phyloP scores from a whole-genome alignment of 2,329 filamentous ascomycete species.

The Penicillium sp. region DNA sequence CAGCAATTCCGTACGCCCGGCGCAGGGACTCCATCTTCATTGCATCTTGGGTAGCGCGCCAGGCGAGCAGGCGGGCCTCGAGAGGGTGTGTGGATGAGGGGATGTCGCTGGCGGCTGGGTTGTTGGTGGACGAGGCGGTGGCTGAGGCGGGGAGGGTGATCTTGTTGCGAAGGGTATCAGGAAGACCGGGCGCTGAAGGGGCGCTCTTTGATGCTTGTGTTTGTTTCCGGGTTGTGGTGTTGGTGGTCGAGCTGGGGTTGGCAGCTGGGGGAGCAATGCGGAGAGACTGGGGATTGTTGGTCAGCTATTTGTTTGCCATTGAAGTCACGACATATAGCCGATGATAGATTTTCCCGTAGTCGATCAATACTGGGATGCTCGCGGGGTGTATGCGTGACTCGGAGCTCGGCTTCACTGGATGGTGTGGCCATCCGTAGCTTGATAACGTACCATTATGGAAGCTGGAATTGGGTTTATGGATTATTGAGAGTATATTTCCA shows the following conservation, averaged over 20 bases:
- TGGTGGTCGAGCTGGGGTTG: slow-evolving; percentile 61
- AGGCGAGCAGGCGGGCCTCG: slow-evolving; percentile 79
- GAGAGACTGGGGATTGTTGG: slow-evolving; percentile 61
- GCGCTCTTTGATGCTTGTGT: slow-evolving; percentile 58
- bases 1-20: slow-evolving; percentile 82
- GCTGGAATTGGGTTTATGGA: slow-evolving; percentile 2
- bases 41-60: slow-evolving; percentile 81
- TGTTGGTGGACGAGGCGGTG: slow-evolving; percentile 41
- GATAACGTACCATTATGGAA: slow-evolving; percentile 30
- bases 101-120: slow-evolving; percentile 23
- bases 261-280: slow-evolving; percentile 71
- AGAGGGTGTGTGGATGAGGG: slow-evolving; percentile 78
- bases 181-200: slow-evolving; percentile 85
- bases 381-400: slow-evolving; percentile 2
- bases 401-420: slow-evolving; percentile 7
- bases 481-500: too few species aligned
- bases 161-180: slow-evolving; percentile 86
- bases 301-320: slow-evolving; percentile 8
- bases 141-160: slow-evolving; percentile 57
- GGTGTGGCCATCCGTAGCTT: slow-evolving; percentile 16
- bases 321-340: too few species aligned
- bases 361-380: too few species aligned
- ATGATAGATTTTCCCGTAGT: too few species aligned
- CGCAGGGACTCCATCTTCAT: slow-evolving; percentile 85
- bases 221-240: slow-evolving; percentile 53